Percentiles rank a stretch among this genome's conserved stretches.
Evolutionary conservation across 108 stramenopile species (phyloP).

Genomic region (Skeletonema costatum): DNA sequence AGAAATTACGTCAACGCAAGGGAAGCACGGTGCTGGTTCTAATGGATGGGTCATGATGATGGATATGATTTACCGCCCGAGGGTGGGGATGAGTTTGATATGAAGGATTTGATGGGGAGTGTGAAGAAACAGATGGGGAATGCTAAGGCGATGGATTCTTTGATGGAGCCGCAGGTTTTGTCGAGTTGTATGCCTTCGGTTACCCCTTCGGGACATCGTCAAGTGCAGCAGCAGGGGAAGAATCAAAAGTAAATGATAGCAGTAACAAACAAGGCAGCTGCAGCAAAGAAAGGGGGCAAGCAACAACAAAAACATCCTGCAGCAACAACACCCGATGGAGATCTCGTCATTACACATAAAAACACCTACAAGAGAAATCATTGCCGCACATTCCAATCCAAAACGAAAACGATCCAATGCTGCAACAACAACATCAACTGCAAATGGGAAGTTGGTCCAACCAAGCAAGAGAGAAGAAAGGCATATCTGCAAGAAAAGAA

Average conservation of each 20-base stretch:
- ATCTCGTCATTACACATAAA: conserved; percentile 31
- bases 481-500: conserved; percentile 40
- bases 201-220: conserved; percentile 1
- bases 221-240: conserved; percentile 1
- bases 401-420: not conserved
- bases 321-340: not conserved
- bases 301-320: not conserved
- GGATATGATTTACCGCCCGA: conserved; percentile 49
- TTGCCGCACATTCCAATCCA: conserved; percentile 30
- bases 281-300: conserved; percentile 5
- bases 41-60: conserved; percentile 33
- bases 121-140: conserved; percentile 32
- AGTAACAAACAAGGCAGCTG: not conserved
- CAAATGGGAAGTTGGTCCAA: not conserved
- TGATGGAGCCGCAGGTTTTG: conserved; percentile 8
- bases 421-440: not conserved
- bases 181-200: not conserved
- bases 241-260: not conserved
- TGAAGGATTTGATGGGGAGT: conserved; percentile 48
- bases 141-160: conserved; percentile 10
- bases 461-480: conserved; percentile 40
- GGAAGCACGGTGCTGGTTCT: conserved; percentile 12
- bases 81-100: conserved; percentile 50
- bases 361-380: conserved; percentile 44
- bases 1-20: conserved; percentile 26